phyloP scores from a whole-genome alignment of 2,329 filamentous ascomycete species.

The Aspergillus quadrilineatus region DNA sequence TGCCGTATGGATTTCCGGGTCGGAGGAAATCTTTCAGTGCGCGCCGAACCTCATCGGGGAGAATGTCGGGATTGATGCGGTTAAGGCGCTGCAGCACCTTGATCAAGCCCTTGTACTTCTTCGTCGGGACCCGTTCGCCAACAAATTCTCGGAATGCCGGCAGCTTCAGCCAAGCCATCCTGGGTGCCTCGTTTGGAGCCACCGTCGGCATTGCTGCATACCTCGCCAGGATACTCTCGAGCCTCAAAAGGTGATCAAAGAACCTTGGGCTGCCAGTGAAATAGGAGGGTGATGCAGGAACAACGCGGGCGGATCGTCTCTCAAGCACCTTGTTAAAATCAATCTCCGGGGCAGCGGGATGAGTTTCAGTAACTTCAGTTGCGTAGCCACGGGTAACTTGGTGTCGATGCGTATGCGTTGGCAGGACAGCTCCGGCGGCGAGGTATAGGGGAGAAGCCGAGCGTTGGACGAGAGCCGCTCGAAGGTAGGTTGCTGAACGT shows the following conservation, averaged over 20 bases:
- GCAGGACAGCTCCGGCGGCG: conserved; percentile 16
- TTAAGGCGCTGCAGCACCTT: conserved; percentile 76
- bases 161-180: conserved; percentile 77
- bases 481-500: conserved; percentile 33
- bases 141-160: conserved; percentile 70
- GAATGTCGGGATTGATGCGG: conserved; percentile 75
- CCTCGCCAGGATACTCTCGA: conserved; percentile 70
- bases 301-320: conserved; percentile 63
- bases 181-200: conserved; percentile 63
- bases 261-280: conserved; percentile 84
- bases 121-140: conserved; percentile 70
- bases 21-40: conserved; percentile 71
- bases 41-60: conserved; percentile 66
- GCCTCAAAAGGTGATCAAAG: conserved; percentile 75
- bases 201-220: conserved; percentile 72
- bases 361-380: conserved; percentile 21
- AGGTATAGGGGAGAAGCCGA: conserved; percentile 20
- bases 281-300: conserved; percentile 88
- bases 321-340: conserved; percentile 28
- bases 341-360: conserved; percentile 34
- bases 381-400: conserved; percentile 28
- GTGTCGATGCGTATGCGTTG: conserved; percentile 17
- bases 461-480: conserved; percentile 44
- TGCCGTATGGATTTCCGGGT: conserved; percentile 68
- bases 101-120: conserved; percentile 76